Evolutionary conservation across 352 stramenopile genomes (phyloP), one percentile per base, ranked within the genome.

Genomic region (Paralagenidium karlingii): DNA sequence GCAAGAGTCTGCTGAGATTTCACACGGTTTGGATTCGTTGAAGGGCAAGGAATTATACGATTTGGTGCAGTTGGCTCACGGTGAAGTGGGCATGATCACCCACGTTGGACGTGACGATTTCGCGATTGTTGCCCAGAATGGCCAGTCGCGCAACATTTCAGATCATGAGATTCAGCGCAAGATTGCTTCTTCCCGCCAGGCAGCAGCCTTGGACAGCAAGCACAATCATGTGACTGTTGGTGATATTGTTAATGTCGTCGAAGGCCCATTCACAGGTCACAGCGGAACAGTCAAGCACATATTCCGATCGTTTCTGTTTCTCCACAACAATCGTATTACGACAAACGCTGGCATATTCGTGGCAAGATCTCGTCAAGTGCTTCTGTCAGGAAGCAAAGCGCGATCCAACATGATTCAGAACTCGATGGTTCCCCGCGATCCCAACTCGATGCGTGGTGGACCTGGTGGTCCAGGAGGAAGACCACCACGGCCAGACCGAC

Each of bases 201-300:
- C 78, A 8, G 75, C 75, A 6, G 74, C 73, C 18, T 49, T 93
- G 26, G 82, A 94, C 60, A 90, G 88, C 53, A 89, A 92, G 36
- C 76, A 88, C 45, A 94, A 94, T 49, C 76, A 89, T 45, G 75
- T 94, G 29, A 88, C 71, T 34, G 75, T 92, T 34, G 82, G 82
- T 10, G 79, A 91, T 51, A 89, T 92, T 71, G 82, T 93, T 30
- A 89, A 91, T 38, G 73, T 94, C 15, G 69, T 94, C 11, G 80
- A 93, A 48, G 81, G 81, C 2, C 60, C 71, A 5, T 84, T 87
- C 40, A 47, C 65, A 8, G 79, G 82, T 20, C 74, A 91, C 52
- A 87, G 71, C 30, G 82, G 81, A n/a, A 94, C 79, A 1, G 77
- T 94, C 28, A 94, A 94, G 49, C 82, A 94, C 55, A 93, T 94